Evolutionary conservation across 345 rosid species (phyloP).

Genomic region (Aethionema arabicum): DNA sequence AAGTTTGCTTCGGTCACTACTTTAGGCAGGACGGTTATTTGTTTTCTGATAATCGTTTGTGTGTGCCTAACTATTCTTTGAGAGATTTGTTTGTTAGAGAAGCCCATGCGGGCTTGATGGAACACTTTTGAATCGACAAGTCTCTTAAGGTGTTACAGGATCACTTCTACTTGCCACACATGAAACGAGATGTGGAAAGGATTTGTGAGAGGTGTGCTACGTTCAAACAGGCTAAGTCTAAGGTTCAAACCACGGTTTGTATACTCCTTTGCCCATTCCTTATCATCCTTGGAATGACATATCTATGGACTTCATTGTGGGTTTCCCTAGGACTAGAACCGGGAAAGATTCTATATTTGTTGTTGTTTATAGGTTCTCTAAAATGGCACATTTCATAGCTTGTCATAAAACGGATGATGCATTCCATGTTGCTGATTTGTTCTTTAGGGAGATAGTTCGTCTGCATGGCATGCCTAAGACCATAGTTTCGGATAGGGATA

Average conservation of each 20-base stretch:
- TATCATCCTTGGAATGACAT: too few species aligned
- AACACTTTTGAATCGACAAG: background rate
- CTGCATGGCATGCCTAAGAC: background rate
- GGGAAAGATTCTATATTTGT: background rate
- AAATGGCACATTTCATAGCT: background rate
- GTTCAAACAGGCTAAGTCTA: background rate
- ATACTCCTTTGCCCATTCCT: background rate
- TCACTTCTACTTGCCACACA: background rate
- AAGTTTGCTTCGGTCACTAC: too few species aligned
- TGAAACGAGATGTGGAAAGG: background rate
- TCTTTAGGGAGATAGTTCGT: background rate
- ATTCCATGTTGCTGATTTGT: background rate
- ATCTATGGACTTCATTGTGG: too few species aligned
- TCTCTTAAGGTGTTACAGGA: background rate
- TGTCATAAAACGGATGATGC: background rate
- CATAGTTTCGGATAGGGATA: background rate
- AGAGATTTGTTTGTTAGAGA: background rate
- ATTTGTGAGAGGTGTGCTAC: background rate
- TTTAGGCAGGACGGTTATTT: too few species aligned
- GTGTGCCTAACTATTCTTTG: too few species aligned
- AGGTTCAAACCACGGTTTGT: background rate
- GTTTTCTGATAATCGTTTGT: too few species aligned
- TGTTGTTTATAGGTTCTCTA: background rate
- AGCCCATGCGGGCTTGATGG: background rate
- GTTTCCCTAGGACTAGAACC: too few species aligned